Conservation (phyloP, 768 basidiomycete genomes). For the Tulasnella sp. region DNA sequence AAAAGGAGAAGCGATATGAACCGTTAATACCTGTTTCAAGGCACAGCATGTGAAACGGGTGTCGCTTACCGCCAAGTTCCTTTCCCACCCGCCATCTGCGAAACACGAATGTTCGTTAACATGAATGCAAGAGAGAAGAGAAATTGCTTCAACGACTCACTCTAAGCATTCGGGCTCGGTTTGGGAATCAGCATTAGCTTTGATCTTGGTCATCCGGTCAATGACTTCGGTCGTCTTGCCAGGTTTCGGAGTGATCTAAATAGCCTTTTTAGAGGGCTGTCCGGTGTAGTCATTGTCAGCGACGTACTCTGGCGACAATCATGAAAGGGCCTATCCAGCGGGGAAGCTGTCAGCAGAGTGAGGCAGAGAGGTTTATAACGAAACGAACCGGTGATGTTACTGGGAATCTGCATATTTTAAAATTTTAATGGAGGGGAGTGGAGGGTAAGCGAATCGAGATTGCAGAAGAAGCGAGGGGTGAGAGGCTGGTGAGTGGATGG, state of each 20-base stretch:
- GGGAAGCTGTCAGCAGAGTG: background rate
- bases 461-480: background rate
- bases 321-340: background rate
- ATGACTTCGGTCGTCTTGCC: background rate
- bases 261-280: background rate
- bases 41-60: background rate
- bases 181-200: background rate
- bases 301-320: background rate
- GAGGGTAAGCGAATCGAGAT: background rate
- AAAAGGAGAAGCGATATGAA: background rate
- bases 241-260: background rate
- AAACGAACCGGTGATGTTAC: background rate
- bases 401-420: background rate
- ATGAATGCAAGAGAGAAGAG: background rate
- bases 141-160: background rate
- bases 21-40: background rate
- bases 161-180: background rate
- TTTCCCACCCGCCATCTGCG: background rate
- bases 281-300: background rate
- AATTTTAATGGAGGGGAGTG: background rate
- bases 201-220: background rate
- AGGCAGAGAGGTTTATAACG: background rate
- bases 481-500: background rate
- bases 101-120: background rate
- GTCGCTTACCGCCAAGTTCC: background rate